Base-by-base conservation (phyloP, 1,284 basidiomycete species). In the Leccinum griseonigrum region DNA sequence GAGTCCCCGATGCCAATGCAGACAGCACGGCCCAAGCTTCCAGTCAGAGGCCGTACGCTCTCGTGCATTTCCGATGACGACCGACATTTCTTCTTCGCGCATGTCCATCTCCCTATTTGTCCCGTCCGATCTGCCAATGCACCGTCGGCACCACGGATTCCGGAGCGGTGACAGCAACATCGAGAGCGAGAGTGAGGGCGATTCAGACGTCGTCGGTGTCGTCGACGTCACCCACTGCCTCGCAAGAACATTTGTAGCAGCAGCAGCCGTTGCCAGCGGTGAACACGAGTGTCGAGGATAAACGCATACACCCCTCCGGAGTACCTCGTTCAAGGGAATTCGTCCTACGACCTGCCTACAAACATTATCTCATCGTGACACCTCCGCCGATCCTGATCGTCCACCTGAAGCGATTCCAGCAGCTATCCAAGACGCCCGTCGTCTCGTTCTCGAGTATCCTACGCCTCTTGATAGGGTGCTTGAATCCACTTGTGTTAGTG, bases 341-440 rank as follows among this genome's bases (percentile, higher is more conserved):
- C 60, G 80, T 97, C 56, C 82, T 91, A 72, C 86, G 92, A 2
- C 83, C 91, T 8, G 94, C 94, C 14, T 94, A 93, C 78, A 98
- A 98, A 77, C 90, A 95, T 8, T 98, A 97, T 75, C 86, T 98
- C 62, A 92, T 98, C 69, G 85, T 90, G 4, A 85, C 83, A 1
- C 89, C 92, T 1, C 95, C 95, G 0, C 93, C 94, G 0, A 85
- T 97, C 31, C 84, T 98, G 61, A 92, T 97, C 59, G 85, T 98
- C 63, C 95, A 98, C 68, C 83, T 97, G 57, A 98, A 98, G 78
- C 85, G 95, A 36, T 97, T 98, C 79, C 93, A 96, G 75, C 92
- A 95, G 74, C 75, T 83, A 54, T 74, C 79, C 60, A 79, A 22
- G 75, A 71, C 74, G 52, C 76, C 81, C 48, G 71, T 85, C 70